These are phyloP conservation scores for Penicillium psychrosexuale DNA, from an alignment of 2,329 filamentous ascomycete genomes.

Conservation along the genomic window DNA sequence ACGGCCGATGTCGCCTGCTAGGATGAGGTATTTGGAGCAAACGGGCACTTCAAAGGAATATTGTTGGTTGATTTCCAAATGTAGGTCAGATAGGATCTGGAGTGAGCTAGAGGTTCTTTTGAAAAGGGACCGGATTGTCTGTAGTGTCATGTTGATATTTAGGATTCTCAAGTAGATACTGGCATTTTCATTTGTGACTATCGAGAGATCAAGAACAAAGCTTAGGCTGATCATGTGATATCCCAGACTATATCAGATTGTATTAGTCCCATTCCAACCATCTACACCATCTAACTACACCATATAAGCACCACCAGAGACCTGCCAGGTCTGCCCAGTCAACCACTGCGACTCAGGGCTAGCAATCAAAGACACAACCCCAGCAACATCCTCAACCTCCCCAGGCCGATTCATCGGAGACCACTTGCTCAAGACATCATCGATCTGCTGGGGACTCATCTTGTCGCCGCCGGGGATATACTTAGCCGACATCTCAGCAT, in stretches of 20 bases:
- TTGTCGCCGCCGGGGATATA: constrained; percentile 21
- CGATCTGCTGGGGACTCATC: constrained; percentile 19
- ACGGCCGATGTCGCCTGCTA: constrained; percentile 26
- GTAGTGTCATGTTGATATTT: background rate
- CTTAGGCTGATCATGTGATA: background rate
- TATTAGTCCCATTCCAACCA: background rate
- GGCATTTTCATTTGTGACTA: background rate
- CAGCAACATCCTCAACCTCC: constrained; percentile 20
- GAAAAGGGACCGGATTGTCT: background rate
- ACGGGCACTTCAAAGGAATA: constrained; percentile 23
- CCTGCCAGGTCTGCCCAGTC: constrained; percentile 25
- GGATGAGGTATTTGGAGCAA: constrained; percentile 21
- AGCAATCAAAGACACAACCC: constrained; percentile 22
- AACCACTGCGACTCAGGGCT: constrained; percentile 24
- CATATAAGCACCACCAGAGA: constrained; percentile 24
- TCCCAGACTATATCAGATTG: background rate
- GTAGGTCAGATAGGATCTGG: constrained; percentile 31
- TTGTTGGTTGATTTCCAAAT: constrained; percentile 30
- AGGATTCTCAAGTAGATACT: background rate
- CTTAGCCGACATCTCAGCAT: constrained; percentile 18
- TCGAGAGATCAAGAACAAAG: background rate
- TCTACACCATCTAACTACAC: constrained; percentile 9
- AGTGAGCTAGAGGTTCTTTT: constrained; percentile 12
- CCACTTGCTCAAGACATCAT: constrained; percentile 20
- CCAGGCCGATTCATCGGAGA: constrained; percentile 21